Evolutionary conservation across 2,329 filamentous ascomycete species (phyloP), one percentile per base, ranked within the genome.

Genomic region (Lasiodiplodia sp.): DNA sequence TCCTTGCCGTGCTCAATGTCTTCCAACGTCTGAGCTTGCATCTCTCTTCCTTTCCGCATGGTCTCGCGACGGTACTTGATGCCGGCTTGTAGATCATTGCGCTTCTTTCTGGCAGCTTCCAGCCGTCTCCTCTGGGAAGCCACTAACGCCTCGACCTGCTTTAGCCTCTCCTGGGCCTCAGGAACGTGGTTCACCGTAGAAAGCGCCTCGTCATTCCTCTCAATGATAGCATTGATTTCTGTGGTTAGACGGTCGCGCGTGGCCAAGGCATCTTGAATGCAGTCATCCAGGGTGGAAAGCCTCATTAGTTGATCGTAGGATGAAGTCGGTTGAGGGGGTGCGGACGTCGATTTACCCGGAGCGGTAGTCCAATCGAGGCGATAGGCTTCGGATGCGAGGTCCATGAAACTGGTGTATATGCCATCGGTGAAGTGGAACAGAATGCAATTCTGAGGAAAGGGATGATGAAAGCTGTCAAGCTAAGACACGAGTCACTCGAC

Each of bases 281-380:
- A 97, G 76, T 92, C 92, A 71, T 97, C 93, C 18, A 98, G 85
- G 69, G 94, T 97, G 6, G 92, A 91, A 12, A 98, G 85, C 70
- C 92, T 91, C 90, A 97, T 95, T 23, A 98, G 84, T 2, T 92
- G 89, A 75, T 93, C 94, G 78, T 97, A 97, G 0, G 94, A 94
- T 0, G 93, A 94, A 0, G 91, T 94, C 0, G 87, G 76, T n/a
- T 87, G 82, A 0, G 87, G 77, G 2, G 82, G 73, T 1, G 84
- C 79, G 6, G 85, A 84, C 28, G 86, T 82, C 64, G 74, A 71
- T 57, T 78, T 81, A 21, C 77, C 78, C 12, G 78, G 76, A 4
- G 76, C 73, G n/a, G 75, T 71, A 25, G 74, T 51, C 60, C 75
- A 71, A 62, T 52, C 70, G 73, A 70, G 52, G 67, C 77, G 70